Conservation (phyloP, 768 basidiomycete species). For the Lenzites betulinus region DNA sequence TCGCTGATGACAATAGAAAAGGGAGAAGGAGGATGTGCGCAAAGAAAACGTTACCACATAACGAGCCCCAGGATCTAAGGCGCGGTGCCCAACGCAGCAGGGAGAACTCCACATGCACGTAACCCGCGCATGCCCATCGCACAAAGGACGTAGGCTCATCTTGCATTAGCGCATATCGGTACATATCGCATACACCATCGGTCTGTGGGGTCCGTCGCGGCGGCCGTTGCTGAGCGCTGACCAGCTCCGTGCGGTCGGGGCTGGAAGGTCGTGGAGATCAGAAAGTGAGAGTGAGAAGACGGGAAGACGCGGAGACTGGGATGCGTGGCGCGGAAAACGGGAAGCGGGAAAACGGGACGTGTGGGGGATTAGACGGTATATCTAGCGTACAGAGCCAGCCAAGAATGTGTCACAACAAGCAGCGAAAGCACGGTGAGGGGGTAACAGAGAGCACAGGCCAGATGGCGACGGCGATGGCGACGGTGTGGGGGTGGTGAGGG, state of each 20-base stretch:
- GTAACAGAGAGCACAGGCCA: conserved; percentile 1
- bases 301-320: too few relatives aligned
- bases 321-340: too few relatives aligned
- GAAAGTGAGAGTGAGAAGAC: too few relatives aligned
- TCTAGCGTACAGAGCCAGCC: conserved; percentile 14
- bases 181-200: conserved; percentile 13
- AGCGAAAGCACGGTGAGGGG: conserved; percentile 20
- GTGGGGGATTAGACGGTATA: conserved; percentile 7
- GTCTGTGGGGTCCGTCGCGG: too few relatives aligned
- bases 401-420: conserved; percentile 22
- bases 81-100: too few relatives aligned
- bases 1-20: background rate
- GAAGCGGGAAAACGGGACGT: too few relatives aligned
- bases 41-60: background rate
- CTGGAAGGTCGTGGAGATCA: too few relatives aligned
- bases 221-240: too few relatives aligned
- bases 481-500: background rate
- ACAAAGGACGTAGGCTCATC: background rate
- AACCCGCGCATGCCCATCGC: too few relatives aligned
- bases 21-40: background rate
- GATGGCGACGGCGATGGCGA: background rate
- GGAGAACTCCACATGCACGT: too few relatives aligned
- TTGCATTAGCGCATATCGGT: conserved; percentile 18
- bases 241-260: too few relatives aligned
- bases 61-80: too few relatives aligned